Conservation (phyloP, 225 moss, liverwort and hornwort species). For the Sphagnum tenellum region DNA sequence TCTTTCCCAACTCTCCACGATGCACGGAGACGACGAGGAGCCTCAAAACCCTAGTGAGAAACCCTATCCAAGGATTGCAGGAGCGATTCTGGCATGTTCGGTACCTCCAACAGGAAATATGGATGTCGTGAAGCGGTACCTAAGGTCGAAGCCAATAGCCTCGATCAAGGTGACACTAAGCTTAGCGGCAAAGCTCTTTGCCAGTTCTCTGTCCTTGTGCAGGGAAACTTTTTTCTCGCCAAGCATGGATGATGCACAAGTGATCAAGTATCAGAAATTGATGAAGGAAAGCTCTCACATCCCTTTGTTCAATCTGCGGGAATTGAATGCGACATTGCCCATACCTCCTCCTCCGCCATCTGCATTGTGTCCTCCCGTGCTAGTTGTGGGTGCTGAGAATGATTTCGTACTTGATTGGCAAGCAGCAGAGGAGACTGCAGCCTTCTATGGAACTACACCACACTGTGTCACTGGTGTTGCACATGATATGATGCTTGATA, state of each 20-base stretch:
- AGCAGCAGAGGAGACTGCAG: slow-evolving; percentile 46
- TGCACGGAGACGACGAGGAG: slow-evolving; percentile 5
- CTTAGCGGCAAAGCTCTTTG: slow-evolving; percentile 75
- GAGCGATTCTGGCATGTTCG: slow-evolving; percentile 60
- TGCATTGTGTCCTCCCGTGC: slow-evolving; percentile 25
- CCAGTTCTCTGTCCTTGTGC: slow-evolving; percentile 59
- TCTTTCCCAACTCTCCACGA: slow-evolving; percentile 30
- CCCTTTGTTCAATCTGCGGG: slow-evolving; percentile 59
- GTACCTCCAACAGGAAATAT: slow-evolving; percentile 80
- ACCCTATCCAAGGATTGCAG: slow-evolving; percentile 44
- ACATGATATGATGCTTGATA: slow-evolving; percentile 52
- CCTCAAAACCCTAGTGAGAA: background rate
- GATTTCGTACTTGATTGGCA: slow-evolving; percentile 62
- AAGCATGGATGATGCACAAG: slow-evolving; percentile 49
- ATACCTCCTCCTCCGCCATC: slow-evolving; percentile 23
- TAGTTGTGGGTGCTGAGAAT: slow-evolving; percentile 79
- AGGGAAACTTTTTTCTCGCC: slow-evolving; percentile 89
- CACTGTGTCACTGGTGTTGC: slow-evolving; percentile 29
- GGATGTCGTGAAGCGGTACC: slow-evolving; percentile 72
- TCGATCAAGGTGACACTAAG: slow-evolving; percentile 88
- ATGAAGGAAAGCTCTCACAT: slow-evolving; percentile 63
- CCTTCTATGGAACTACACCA: slow-evolving; percentile 25
- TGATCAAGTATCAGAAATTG: slow-evolving; percentile 45
- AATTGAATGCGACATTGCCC: slow-evolving; percentile 50
- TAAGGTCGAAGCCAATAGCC: slow-evolving; percentile 50